Evolutionary conservation across 768 basidiomycete genomes (phyloP).

Genomic region (Boletus vinaceobasis): DNA sequence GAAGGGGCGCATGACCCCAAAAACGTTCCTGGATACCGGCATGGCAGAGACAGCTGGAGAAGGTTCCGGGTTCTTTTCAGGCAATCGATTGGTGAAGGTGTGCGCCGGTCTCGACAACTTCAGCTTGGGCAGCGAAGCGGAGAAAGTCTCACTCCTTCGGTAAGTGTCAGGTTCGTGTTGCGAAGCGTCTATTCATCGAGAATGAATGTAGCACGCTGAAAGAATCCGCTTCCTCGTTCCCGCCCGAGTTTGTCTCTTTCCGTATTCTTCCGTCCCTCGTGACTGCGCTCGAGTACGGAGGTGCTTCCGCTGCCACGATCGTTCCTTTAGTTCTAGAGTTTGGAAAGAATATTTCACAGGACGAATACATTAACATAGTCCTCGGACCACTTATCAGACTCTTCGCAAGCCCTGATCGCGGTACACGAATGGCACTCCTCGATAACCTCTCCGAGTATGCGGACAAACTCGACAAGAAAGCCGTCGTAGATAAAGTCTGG

Average conservation of each 20-base stretch:
- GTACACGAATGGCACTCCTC: constrained; percentile 89
- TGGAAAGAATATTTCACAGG: constrained; percentile 63
- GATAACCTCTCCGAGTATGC: constrained; percentile 82
- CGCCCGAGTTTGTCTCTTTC: constrained; percentile 78
- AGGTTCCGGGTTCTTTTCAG: constrained; percentile 72
- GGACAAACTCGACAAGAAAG: constrained; percentile 83
- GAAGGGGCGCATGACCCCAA: constrained; percentile 70
- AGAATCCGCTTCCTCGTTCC: constrained; percentile 77
- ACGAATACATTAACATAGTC: constrained; percentile 67
- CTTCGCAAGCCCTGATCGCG: constrained; percentile 87
- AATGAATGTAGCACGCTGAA: constrained; percentile 60
- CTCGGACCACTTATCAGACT: constrained; percentile 79
- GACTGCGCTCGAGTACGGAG: constrained; percentile 74
- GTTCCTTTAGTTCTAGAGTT: constrained; percentile 83
- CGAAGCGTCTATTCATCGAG: background rate
- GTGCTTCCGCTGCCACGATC: constrained; percentile 70
- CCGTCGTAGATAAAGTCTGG: constrained; percentile 85
- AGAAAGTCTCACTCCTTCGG: constrained; percentile 73
- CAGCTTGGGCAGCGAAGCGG: constrained; percentile 72
- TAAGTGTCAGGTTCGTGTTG: constrained; percentile 23
- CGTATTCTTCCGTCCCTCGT: constrained; percentile 86
- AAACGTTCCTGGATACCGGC: constrained; percentile 76
- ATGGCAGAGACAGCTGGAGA: constrained; percentile 61
- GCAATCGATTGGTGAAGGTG: constrained; percentile 80
- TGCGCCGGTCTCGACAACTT: constrained; percentile 86